These are phyloP conservation scores for Acanthamoeba lenticulata DNA, from an alignment of 208 protist species.

Conservation along the genomic window DNA sequence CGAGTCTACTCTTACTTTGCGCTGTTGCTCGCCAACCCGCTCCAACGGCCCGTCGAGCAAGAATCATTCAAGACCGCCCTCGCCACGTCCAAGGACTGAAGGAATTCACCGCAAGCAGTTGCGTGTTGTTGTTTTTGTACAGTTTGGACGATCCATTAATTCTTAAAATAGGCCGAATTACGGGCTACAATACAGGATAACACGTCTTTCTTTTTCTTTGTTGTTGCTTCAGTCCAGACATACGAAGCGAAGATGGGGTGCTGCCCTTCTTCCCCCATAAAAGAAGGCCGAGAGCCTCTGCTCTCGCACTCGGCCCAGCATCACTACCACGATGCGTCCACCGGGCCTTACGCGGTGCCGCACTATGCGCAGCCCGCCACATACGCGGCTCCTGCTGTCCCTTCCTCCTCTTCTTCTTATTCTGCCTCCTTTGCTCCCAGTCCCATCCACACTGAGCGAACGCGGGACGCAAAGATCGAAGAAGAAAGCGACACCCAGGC, in stretches of 20 bases:
- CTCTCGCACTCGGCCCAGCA: background rate
- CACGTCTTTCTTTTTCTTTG: no score
- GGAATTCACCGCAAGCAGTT: no score
- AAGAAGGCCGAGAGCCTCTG: background rate
- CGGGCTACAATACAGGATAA: no score
- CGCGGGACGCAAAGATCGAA: background rate
- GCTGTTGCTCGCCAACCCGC: background rate
- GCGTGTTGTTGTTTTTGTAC: no score
- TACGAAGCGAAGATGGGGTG: background rate
- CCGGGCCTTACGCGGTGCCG: background rate
- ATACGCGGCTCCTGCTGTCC: background rate
- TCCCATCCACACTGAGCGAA: background rate
- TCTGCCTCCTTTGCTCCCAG: background rate
- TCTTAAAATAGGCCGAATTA: no score
- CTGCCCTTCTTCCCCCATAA: background rate
- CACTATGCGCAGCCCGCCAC: background rate
- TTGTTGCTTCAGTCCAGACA: no score
- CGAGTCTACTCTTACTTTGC: background rate
- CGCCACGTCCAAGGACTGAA: background rate
- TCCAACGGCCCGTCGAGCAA: conserved; percentile 25
- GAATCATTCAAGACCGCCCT: conserved; percentile 17
- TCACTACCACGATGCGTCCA: background rate
- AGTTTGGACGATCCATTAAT: no score
- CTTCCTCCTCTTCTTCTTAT: background rate
- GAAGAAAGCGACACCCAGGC: background rate